A percentile compares a stretch with the other conserved stretches of the same genome.
phyloP scores from a whole-genome alignment of 225 moss, liverwort and hornwort species.

The Takakia lepidozioides region DNA sequence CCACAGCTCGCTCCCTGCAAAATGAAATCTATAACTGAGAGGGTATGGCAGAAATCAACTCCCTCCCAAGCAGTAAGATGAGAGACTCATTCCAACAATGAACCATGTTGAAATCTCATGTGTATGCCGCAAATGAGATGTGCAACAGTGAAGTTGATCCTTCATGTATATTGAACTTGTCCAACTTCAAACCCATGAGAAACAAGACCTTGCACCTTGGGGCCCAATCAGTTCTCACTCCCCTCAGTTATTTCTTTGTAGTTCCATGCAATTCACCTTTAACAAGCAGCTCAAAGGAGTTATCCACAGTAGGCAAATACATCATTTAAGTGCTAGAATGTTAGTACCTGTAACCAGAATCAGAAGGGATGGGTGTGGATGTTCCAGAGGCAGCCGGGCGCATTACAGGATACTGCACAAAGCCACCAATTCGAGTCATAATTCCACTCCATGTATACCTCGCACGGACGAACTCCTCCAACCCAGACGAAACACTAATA shows the following conservation, averaged over 20 bases:
- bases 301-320: constrained; percentile 1
- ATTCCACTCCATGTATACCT: constrained; percentile 16
- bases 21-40: constrained; percentile 3
- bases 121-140: too few relatives aligned
- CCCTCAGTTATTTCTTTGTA: not conserved
- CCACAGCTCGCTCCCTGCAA: constrained; percentile 65
- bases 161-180: not conserved
- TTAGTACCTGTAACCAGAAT: constrained; percentile 34
- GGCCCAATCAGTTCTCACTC: not conserved
- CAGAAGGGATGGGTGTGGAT: constrained; percentile 22
- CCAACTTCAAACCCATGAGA: not conserved
- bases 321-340: too few relatives aligned
- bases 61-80: not conserved
- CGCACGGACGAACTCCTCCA: not conserved
- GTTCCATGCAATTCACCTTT: constrained; percentile 2
- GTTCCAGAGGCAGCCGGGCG: constrained; percentile 41
- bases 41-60: not conserved
- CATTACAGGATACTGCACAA: constrained; percentile 16
- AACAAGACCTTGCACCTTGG: not conserved
- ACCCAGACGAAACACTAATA: constrained; percentile 1
- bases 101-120: not conserved
- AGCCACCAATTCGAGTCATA: too few relatives aligned
- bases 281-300: constrained; percentile 3
- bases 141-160: too few relatives aligned
- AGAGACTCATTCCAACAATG: not conserved